These are phyloP conservation scores for Yarrowia deformans DNA, from an alignment of 805 yeast species.

Conservation along the genomic window DNA sequence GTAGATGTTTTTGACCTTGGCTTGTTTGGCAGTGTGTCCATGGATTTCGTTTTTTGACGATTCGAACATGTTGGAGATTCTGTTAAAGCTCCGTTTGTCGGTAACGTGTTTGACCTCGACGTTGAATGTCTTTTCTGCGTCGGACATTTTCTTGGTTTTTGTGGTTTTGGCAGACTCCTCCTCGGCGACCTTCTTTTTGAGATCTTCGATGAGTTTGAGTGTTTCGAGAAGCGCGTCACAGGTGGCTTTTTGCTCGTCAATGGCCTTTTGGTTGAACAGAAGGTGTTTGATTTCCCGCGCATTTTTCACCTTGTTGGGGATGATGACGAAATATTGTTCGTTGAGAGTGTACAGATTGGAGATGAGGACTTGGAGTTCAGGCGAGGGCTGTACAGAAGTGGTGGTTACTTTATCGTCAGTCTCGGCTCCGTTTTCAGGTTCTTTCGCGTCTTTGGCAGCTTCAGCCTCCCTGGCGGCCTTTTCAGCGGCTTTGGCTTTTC, in stretches of 20 bases:
- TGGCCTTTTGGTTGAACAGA: constrained; percentile 15
- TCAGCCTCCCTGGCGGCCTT: not conserved
- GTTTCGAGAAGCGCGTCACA: constrained; percentile 37
- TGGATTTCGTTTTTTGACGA: constrained; percentile 19
- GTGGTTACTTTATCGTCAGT: not conserved
- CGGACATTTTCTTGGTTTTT: not conserved
- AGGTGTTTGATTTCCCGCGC: constrained; percentile 21
- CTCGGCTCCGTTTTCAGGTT: not conserved
- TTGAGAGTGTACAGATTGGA: constrained; percentile 4
- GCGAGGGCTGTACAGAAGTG: not conserved
- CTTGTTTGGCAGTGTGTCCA: not conserved
- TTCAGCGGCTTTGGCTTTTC: not conserved
- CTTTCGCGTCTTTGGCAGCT: not conserved
- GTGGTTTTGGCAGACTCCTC: not conserved
- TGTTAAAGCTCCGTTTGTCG: constrained; percentile 17
- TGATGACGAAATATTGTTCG: constrained; percentile 60
- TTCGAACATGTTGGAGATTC: constrained; percentile 27
- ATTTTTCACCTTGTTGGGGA: constrained; percentile 37
- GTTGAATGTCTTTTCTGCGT: constrained; percentile 22
- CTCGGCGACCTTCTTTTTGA: constrained; percentile 14
- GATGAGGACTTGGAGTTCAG: not conserved
- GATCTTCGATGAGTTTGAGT: constrained; percentile 30
- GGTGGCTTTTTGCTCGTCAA: constrained; percentile 27
- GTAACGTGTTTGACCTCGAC: constrained; percentile 22
- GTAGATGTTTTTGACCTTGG: constrained; percentile 25